Conservation (phyloP, 805 yeast genomes). For the Candida lessepsii region DNA sequence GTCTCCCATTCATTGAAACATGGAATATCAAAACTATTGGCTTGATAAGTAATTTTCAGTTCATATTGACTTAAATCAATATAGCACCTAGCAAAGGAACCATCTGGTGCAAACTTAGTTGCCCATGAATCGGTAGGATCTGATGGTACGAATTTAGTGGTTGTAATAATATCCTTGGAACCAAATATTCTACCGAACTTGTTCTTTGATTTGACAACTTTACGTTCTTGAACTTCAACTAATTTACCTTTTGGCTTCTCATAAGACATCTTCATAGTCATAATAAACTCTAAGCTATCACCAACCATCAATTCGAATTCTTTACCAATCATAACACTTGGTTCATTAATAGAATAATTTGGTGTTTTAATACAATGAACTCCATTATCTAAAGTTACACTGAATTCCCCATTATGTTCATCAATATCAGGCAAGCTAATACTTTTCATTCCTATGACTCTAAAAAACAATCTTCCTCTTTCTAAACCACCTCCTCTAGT, state of each 20-base stretch:
- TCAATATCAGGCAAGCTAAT: constrained; percentile 48
- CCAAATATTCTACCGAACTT: constrained; percentile 49
- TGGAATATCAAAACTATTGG: constrained; percentile 52
- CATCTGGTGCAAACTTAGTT: constrained; percentile 71
- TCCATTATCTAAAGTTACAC: constrained; percentile 72
- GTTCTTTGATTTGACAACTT: constrained; percentile 44
- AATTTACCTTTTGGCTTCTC: constrained; percentile 48
- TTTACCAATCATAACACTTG: constrained; percentile 49
- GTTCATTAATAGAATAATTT: constrained; percentile 37
- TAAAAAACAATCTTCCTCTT: constrained; percentile 55
- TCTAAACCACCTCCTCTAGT: constrained; percentile 23
- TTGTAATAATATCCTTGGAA: constrained; percentile 45
- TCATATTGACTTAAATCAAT: constrained; percentile 61
- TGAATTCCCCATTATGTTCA: constrained; percentile 47
- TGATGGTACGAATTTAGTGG: constrained; percentile 52
- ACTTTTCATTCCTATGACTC: constrained; percentile 46
- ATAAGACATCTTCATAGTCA: constrained; percentile 71
- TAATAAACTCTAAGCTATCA: constrained; percentile 57
- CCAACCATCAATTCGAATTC: constrained; percentile 78
- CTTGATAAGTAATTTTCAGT: constrained; percentile 51
- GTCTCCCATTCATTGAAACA: constrained; percentile 83
- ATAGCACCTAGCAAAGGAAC: constrained; percentile 82
- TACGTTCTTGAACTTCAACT: constrained; percentile 60
- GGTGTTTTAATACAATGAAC: constrained; percentile 73
- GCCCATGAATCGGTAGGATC: constrained; percentile 61